A percentile compares a stretch with the other conserved stretches of the same genome.
These are phyloP conservation scores for Chalara sp. DNA, from an alignment of 2,329 filamentous ascomycete genomes.

Conservation along the genomic window DNA sequence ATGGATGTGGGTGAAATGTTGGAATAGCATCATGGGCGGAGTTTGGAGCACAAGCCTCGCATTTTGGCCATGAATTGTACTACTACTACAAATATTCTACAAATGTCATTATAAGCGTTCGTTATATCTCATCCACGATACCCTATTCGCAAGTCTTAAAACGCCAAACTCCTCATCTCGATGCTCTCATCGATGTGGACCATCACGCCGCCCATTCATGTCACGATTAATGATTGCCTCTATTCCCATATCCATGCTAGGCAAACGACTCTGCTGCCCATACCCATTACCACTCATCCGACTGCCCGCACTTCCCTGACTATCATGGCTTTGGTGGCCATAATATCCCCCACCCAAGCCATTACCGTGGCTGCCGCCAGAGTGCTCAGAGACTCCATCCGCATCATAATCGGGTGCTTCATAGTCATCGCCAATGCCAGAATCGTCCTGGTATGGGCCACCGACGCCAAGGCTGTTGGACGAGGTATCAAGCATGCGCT, in stretches of 20 bases:
- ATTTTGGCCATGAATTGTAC: constrained; percentile 1
- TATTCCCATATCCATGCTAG: constrained; percentile 56
- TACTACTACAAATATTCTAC: constrained; percentile 6
- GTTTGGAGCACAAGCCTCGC: neutral
- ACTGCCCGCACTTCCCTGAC: neutral
- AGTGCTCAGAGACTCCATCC: constrained; percentile 12
- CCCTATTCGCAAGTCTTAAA: neutral
- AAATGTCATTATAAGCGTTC: neutral
- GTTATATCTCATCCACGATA: neutral
- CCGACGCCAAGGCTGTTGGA: constrained; percentile 7
- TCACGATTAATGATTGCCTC: constrained; percentile 50
- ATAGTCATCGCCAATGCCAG: constrained; percentile 60
- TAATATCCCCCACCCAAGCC: neutral
- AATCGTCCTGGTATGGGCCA: constrained; percentile 51
- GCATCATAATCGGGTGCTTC: constrained; percentile 29
- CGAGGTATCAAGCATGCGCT: constrained; percentile 42
- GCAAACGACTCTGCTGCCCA: constrained; percentile 34
- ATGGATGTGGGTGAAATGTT: neutral
- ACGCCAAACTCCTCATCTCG: neutral
- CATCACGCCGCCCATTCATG: neutral
- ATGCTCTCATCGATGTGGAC: neutral
- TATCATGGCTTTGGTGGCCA: constrained; percentile 6
- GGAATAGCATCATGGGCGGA: neutral
- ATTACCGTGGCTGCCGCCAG: neutral
- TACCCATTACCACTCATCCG: neutral